Percentiles rank a stretch among this genome's conserved stretches.
Conservation (phyloP, 192 early-diverging fungal genomes). For the Geranomyces variabilis region DNA sequence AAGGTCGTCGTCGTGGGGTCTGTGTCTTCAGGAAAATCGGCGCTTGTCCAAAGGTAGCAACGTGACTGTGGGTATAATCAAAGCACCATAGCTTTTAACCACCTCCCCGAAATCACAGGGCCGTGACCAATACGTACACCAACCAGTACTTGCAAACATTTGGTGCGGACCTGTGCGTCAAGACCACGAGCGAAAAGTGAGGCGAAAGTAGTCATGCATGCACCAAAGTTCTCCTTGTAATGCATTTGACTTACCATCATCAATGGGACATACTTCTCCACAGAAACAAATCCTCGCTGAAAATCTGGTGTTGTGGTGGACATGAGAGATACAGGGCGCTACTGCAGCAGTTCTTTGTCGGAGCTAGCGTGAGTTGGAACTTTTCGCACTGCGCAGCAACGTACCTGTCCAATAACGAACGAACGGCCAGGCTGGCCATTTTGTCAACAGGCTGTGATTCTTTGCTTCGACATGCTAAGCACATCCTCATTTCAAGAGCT, state of each 20-base stretch:
- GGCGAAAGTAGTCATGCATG: background rate
- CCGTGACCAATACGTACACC: slow-evolving; percentile 48
- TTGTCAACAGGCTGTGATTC: slow-evolving; percentile 42
- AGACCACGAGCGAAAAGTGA: slow-evolving; percentile 46
- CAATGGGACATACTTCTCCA: background rate
- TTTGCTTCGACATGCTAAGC: slow-evolving; percentile 60
- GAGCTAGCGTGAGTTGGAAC: slow-evolving; percentile 41
- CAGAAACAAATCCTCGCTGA: slow-evolving; percentile 50
- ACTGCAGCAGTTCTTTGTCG: slow-evolving; percentile 56
- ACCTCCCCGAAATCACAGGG: slow-evolving; percentile 22
- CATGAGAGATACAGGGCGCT: slow-evolving; percentile 59
- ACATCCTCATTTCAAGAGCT: slow-evolving; percentile 53
- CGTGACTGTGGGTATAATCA: background rate
- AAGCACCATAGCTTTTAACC: background rate
- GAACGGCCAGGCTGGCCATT: background rate
- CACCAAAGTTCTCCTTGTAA: background rate
- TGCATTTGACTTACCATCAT: background rate
- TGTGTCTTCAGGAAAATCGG: slow-evolving; percentile 50
- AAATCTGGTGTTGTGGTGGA: slow-evolving; percentile 59
- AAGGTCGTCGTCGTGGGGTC: slow-evolving; percentile 56
- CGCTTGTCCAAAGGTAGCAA: slow-evolving; percentile 48
- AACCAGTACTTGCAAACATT: slow-evolving; percentile 58
- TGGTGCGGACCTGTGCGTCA: slow-evolving; percentile 56
- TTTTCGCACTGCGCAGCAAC: too few species aligned
- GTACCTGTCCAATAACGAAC: background rate